Base-by-base conservation (phyloP, 1,139 yeast species). In the Kurtzmaniella quercitrusa region DNA sequence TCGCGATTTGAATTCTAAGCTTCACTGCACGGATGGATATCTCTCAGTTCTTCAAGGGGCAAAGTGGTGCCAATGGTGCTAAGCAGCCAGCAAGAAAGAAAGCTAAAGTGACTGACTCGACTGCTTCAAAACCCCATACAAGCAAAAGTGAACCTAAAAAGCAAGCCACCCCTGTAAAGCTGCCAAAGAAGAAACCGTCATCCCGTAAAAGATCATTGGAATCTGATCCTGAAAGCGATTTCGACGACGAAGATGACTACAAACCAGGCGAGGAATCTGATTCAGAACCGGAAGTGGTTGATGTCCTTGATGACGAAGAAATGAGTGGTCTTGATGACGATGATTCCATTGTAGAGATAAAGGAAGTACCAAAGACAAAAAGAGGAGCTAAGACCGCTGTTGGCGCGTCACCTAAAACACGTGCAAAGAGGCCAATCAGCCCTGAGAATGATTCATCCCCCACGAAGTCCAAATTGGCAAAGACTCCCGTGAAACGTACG, bases 151-250 rank as follows among this genome's bases (percentile, higher is more conserved):
- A 5, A 3, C n/a, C 30, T 9, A 26, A 26, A 9, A 26, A 26
- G 30, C 30, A 5, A 26, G 5, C 30, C 5, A 26, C 5, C 30
- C 30, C 30, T 9, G n/a, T 11, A 9, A 26, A 26, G 12, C 30
- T 26, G 30, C 30, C 30, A 12, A 26, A 26, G 12, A 26, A 26
- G 30, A 26, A 26, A 5, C 4, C 30, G n/a, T 5, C 5, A 12
- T 9, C 30, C 30, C 30, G 30, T 6, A 26, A 26, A 26, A 26
- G 30, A 9, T 4, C 18, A 5, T 8, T 30, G 17, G 34, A 30
- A 14, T 14, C 9, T 4, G 61, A 59, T 38, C 54, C 56, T 2
- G 61, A 56, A 34, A 52, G 48, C 12, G 56, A 55, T 12, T 46
- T 46, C 14, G 54, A 49, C 26, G 53, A 49, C 14, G 55, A 49